Evolutionary conservation across 2,329 filamentous ascomycete genomes (phyloP).

Genomic region (Coniosporium uncinatum): DNA sequence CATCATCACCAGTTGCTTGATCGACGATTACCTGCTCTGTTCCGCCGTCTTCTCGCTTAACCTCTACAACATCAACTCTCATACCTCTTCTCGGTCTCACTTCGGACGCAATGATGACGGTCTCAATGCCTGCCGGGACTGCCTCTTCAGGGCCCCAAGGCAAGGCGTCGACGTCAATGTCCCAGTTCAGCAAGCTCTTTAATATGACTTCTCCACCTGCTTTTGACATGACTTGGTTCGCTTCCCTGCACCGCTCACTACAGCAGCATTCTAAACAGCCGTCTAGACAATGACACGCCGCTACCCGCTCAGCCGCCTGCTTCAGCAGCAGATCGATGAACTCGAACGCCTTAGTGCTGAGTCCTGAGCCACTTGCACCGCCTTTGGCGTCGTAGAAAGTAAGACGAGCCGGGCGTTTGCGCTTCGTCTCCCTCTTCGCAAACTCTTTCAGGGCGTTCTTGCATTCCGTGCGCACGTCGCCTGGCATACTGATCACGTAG

Average conservation of each 20-base stretch:
- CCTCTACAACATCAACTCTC: conserved; percentile 32
- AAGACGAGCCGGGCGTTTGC: conserved; percentile 81
- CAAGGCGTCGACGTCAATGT: conserved; percentile 78
- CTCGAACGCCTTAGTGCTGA: conserved; percentile 90
- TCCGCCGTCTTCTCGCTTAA: conserved; percentile 23
- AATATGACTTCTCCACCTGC: conserved; percentile 80
- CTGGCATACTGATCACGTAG: conserved; percentile 84
- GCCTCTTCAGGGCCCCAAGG: conserved; percentile 76
- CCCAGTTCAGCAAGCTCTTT: conserved; percentile 65
- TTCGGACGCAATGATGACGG: conserved; percentile 67
- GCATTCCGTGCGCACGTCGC: conserved; percentile 92
- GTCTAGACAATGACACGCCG: conserved; percentile 67
- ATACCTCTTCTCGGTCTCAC: conserved; percentile 44
- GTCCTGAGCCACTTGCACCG: conserved; percentile 75
- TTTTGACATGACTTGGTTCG: conserved; percentile 92
- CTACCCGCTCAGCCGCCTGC: conserved; percentile 72
- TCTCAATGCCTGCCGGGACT: conserved; percentile 70
- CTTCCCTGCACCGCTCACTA: conserved; percentile 76
- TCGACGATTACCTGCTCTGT: conserved; percentile 15
- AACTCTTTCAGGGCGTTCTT: conserved; percentile 89
- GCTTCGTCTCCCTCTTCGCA: conserved; percentile 57
- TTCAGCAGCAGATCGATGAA: conserved; percentile 75
- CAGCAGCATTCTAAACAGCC: conserved; percentile 92
- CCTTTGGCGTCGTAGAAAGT: conserved; percentile 97
- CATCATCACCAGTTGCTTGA: conserved; percentile 8